Evolutionary conservation across 345 rosid species (phyloP), one percentile per base, ranked within the genome.

Genomic region (Citropsis articulata): DNA sequence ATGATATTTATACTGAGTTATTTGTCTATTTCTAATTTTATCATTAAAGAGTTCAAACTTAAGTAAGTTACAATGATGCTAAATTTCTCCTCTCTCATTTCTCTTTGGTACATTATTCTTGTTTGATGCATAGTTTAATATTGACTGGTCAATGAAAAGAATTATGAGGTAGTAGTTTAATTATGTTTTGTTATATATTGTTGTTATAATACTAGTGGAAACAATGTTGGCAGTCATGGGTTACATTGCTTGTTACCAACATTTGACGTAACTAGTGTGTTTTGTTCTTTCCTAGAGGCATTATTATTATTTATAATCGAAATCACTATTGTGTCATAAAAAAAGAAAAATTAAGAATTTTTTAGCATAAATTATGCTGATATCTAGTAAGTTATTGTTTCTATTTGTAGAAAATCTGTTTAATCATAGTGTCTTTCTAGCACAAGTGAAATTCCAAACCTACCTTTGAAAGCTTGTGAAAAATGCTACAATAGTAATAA

Each of bases 51-150:
- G 10, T 60, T 60, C 18, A 21, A 12, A 7, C 36, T 14, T 1
- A 57, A 59, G 53, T 33, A 22, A 60, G 35, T 40, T 38, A 33
- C 67, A 95, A 95, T 82, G 97, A 84, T 95, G 98, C 85, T 95
- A 85, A 45, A 22, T 42, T 25, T 33, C 38, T 40, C 16, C 35
- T 77, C 50, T 77, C 45, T 50, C 53, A 12, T 78, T 57, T 66
- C 79, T 73, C 6, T 64, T n/a, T 61, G 78, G 35, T 45, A 61
- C 31, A 27, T 71, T 65, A 14, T 55, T 36, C 21, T 4, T 12
- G 22, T 14, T 22, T 36, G 18, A 16, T 21, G 24, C 24, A 48
- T 6, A 65, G 42, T 57, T 2, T 28, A 10, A 3, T 56, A 56
- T 27, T 12, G 31, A 38, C 21, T 2, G 72, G 61, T 60, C 48